Evolutionary conservation across 768 basidiomycete species (phyloP).

Genomic region (Tricholoma flavovirens): DNA sequence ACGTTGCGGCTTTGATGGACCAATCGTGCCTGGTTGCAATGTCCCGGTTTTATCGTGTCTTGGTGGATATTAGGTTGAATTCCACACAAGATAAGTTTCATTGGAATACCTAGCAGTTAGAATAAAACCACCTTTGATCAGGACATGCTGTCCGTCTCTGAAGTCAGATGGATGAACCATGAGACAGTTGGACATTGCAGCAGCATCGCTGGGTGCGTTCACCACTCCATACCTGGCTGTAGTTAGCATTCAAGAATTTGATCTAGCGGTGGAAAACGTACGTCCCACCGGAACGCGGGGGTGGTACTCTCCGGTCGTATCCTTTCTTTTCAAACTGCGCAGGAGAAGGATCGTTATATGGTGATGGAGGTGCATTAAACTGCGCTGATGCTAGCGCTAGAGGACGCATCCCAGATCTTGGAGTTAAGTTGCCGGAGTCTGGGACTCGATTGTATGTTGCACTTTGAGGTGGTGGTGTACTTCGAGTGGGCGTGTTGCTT

Average conservation of each 20-base stretch:
- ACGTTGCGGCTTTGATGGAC: conserved; percentile 72
- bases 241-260: not conserved
- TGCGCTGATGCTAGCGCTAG: conserved; percentile 37
- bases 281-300: conserved; percentile 27
- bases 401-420: conserved; percentile 30
- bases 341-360: conserved; percentile 49
- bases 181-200: conserved; percentile 78
- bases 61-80: not conserved
- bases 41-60: conserved; percentile 79
- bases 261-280: conserved; percentile 6
- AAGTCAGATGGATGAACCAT: conserved; percentile 81
- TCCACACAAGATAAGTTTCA: not conserved
- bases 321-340: conserved; percentile 45
- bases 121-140: conserved; percentile 66
- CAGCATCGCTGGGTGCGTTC: conserved; percentile 52
- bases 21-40: conserved; percentile 63
- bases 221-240: conserved; percentile 48
- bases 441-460: conserved; percentile 41
- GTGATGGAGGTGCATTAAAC: conserved; percentile 29
- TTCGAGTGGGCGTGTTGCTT: conserved; percentile 24
- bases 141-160: conserved; percentile 61
- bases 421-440: conserved; percentile 17
- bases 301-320: conserved; percentile 29
- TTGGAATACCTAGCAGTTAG: conserved; percentile 63
- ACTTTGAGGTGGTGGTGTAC: conserved; percentile 29